Conservation (phyloP, 78 protist species). For the Planoprotostelium fungivorum region DNA sequence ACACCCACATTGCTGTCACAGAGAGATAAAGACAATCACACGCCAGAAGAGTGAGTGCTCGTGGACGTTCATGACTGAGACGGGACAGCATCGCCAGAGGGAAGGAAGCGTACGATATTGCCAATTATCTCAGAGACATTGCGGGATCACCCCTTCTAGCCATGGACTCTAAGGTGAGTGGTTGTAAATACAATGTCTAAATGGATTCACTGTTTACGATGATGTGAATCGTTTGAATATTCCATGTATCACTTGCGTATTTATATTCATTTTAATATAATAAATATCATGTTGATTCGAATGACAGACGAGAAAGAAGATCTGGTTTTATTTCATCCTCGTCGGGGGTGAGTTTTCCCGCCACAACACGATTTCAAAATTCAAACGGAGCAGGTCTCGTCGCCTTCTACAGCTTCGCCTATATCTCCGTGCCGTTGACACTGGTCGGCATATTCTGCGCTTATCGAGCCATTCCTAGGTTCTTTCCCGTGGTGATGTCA, state of each 20-base stretch:
- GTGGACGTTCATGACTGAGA: neutral
- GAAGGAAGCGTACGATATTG: neutral
- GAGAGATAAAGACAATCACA: neutral
- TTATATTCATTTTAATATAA: too few species aligned
- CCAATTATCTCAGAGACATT: neutral
- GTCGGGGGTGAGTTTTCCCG: neutral
- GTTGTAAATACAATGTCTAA: neutral
- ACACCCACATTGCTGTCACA: neutral
- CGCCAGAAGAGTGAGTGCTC: neutral
- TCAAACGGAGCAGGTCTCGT: neutral
- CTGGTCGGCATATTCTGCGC: neutral
- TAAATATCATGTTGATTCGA: too few species aligned
- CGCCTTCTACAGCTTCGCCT: neutral
- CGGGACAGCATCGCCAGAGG: neutral
- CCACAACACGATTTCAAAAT: too few species aligned
- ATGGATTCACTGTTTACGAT: neutral
- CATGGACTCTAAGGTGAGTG: neutral
- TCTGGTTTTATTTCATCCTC: neutral
- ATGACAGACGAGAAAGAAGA: neutral
- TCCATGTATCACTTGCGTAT: too few species aligned
- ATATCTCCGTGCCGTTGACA: neutral
- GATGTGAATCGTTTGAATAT: too few species aligned
- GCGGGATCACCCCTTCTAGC: neutral
- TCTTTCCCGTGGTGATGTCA: neutral
- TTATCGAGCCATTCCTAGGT: neutral